Evolutionary conservation across 2,329 filamentous ascomycete genomes (phyloP), one percentile per base, ranked within the genome.

Genomic region (Clarireedia monteithiana): DNA sequence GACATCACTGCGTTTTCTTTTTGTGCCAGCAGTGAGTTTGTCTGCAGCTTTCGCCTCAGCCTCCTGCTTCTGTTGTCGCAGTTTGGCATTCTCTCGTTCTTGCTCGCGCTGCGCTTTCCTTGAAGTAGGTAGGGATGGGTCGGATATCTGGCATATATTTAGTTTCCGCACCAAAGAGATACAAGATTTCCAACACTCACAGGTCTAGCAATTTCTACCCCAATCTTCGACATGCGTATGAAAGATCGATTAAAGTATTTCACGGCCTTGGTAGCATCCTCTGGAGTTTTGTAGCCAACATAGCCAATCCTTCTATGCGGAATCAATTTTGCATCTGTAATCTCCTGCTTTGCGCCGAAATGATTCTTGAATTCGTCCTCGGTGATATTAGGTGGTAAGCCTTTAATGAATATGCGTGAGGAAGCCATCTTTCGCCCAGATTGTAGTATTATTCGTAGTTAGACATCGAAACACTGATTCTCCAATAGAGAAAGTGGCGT

Each of bases 201-300:
- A 58, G 94, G 86, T 70, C 82, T 85, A 56, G 94, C 94, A 67
- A 94, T 75, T 74, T 96, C 91, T 60, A 96, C 94, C 30, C 80
- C 81, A 66, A 99, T 91, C 75, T 86, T 95, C 57, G 91, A 96
- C 88, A 96, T 94, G 65, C 91, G 89, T 66, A 99, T 90, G 73
- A 91, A 99, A 61, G 91, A 86, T 70, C 83, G 89, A 77, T 99
- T 91, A 78, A 96, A 96, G 76, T 96, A 95, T 72, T 89, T 91
- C 70, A 95, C 88, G 46, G 94, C 92, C 68, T 85, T 82, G 56
- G 82, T 77, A 56, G 94, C 94, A 69, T 89, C 86, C 60, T 92
- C 83, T 14, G 87, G 76, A 51, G 82, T 88, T 74, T 89, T 91
- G 78, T 92, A 97, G 60, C 94, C 94, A 58, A 99, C 84, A 78